phyloP scores from a whole-genome alignment of 164 flowering plant species.

The Sedum album region DNA sequence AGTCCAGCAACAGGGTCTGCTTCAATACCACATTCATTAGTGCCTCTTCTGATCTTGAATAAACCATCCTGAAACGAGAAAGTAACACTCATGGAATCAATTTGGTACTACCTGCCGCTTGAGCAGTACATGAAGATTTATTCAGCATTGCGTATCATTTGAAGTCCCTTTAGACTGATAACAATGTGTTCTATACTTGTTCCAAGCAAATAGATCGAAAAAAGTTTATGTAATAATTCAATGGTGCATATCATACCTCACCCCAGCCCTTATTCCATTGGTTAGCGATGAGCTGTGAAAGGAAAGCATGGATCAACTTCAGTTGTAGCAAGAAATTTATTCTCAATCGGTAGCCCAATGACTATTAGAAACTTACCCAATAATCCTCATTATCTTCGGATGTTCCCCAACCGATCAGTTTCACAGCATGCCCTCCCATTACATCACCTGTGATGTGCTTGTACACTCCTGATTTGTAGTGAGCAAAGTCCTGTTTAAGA shows the following conservation, averaged over 20 bases:
- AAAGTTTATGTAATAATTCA: too few species aligned
- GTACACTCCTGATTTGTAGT: conserved; percentile 92
- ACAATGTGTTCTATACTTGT: too few species aligned
- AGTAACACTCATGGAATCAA: conserved; percentile 7
- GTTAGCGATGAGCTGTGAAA: conserved; percentile 76
- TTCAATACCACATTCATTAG: conserved; percentile 94
- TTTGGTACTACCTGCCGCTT: too few species aligned
- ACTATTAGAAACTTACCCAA: conserved; percentile 47
- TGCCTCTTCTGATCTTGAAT: conserved; percentile 85
- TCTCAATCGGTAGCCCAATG: neutral
- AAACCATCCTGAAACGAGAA: conserved; percentile 54
- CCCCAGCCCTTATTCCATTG: conserved; percentile 99
- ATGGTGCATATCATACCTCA: conserved; percentile 37
- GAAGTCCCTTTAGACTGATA: too few species aligned
- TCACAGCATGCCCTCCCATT: conserved; percentile 95
- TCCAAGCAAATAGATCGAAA: too few species aligned
- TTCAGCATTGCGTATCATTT: too few species aligned
- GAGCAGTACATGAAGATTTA: too few species aligned
- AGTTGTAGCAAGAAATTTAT: too few species aligned
- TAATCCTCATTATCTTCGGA: conserved; percentile 77
- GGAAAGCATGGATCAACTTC: neutral
- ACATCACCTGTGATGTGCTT: conserved; percentile 61
- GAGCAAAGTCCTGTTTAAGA: conserved; percentile 77
- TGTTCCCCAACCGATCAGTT: conserved; percentile 97
- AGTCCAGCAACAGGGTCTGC: conserved; percentile 69